phyloP scores from a whole-genome alignment of 2,329 filamentous ascomycete species.

The Arthrinium phaeospermum region DNA sequence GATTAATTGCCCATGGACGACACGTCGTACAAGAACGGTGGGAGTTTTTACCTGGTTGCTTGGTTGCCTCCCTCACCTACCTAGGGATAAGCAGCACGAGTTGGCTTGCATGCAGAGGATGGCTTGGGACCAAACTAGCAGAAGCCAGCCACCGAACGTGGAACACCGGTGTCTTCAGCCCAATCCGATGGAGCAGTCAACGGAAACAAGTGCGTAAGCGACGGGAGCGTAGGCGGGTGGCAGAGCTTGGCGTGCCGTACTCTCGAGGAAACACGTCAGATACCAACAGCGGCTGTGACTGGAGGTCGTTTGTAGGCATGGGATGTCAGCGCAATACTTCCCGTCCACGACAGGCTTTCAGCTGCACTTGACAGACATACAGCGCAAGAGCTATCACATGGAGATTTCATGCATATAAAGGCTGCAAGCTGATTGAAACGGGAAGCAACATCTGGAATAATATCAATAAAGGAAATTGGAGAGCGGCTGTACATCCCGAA shows the following conservation, averaged over 20 bases:
- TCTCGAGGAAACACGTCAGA: background rate
- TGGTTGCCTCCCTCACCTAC: background rate
- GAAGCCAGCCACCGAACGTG: slow-evolving; percentile 5
- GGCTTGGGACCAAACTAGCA: slow-evolving; percentile 1
- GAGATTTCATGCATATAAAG: background rate
- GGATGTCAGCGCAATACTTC: background rate
- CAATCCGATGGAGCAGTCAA: background rate
- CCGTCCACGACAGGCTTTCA: background rate
- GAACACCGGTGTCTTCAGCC: slow-evolving; percentile 8
- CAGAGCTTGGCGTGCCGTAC: slow-evolving; percentile 2
- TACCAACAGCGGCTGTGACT: background rate
- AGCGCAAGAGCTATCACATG: background rate
- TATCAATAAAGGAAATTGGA: background rate
- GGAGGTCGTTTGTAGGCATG: background rate
- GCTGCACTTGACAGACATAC: background rate
- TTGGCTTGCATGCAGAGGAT: background rate
- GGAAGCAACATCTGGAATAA: background rate
- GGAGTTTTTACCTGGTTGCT: slow-evolving; percentile 1
- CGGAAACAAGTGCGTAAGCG: background rate
- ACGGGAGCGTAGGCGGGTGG: slow-evolving; percentile 1
- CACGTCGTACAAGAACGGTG: background rate
- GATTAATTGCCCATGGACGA: slow-evolving; percentile 10
- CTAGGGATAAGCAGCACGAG: background rate
- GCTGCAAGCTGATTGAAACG: background rate
- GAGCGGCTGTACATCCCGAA: background rate